Evolutionary conservation across 768 basidiomycete species (phyloP), one percentile per base, ranked within the genome.

Genomic region (Leccinum boreale): DNA sequence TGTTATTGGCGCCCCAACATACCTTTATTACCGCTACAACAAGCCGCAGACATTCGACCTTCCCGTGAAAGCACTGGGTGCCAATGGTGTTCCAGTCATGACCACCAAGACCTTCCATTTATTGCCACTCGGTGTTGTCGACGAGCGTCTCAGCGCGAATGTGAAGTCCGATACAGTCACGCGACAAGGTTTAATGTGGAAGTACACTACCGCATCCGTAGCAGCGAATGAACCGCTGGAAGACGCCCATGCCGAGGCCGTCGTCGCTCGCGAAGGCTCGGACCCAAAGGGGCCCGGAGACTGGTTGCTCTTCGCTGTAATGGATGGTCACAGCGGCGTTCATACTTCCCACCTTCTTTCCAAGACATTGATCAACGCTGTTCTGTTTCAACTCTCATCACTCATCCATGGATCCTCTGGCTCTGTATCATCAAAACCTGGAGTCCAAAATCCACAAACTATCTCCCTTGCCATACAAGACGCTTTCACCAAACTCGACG

Each of bases 171-270:
- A 82, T 54, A 75, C 74, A 19, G 73, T 80, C 48, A 57, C 74
- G 12, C 76, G 83, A 44, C 84, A 83, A 33, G 85, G 86, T 17
- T 73, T 83, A 53, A 73, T 78, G 12, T 92, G 90, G 90, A 85
- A 81, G 62, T 87, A 88, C 73, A 81, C 87, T 50, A 95, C 89
- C 3, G 90, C 92, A 17, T 82, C 80, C 33, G 76, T 98, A 35
- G 78, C 90, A 1, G 89, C 93, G 3, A 99, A 99, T 67, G 84
- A 89, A 58, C 92, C 94, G 8, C 86, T 97, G 52, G 97, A 99
- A 73, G 97, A 99, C 69, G 86, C 93, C 24, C 82, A 87, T 62
- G 83, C 90, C 4, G 79, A 81, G 58, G 84, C 86, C 56, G 76
- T 94, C 60, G 75, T 96, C 50, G 70, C 81, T 61, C 78, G 86